Conservation (phyloP, 495 filamentous ascomycete genomes). For the Aspergillus wentii region DNA sequence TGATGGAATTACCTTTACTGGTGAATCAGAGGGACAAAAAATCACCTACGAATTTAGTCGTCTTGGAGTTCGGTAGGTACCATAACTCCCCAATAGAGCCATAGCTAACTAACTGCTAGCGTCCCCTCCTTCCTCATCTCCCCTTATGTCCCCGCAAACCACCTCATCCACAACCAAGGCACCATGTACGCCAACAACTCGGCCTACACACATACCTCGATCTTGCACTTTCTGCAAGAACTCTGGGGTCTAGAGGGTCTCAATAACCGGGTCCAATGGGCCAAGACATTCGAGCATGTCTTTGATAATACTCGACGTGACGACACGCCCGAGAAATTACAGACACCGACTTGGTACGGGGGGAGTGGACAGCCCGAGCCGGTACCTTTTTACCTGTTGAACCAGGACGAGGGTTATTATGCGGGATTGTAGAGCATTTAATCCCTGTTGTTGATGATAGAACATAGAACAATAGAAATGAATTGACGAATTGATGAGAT, state of each 20-base stretch:
- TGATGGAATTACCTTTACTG: slow-evolving; percentile 33
- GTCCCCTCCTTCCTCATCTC: slow-evolving; percentile 43
- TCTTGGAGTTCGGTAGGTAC: slow-evolving; percentile 36
- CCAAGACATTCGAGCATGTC: slow-evolving; percentile 38
- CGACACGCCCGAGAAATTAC: slow-evolving; percentile 28
- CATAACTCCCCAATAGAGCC: too few species aligned
- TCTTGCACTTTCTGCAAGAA: slow-evolving; percentile 37
- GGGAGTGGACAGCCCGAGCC: slow-evolving; percentile 27
- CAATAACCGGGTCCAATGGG: slow-evolving; percentile 37
- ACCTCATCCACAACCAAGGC: slow-evolving; percentile 35
- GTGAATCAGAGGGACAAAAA: slow-evolving; percentile 29
- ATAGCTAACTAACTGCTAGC: slow-evolving; percentile 9
- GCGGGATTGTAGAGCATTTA: too few species aligned
- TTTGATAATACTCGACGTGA: slow-evolving; percentile 21
- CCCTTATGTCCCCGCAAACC: slow-evolving; percentile 34
- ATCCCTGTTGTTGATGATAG: too few species aligned
- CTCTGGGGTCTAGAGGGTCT: slow-evolving; percentile 38
- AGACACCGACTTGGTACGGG: slow-evolving; percentile 28
- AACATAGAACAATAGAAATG: neutral
- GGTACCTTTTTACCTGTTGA: slow-evolving; percentile 22
- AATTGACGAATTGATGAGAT: too few species aligned
- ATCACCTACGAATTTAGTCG: slow-evolving; percentile 41
- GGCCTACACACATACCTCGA: slow-evolving; percentile 38
- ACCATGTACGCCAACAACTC: slow-evolving; percentile 33
- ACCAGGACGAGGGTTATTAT: slow-evolving; percentile 30